Evolutionary conservation across 441 rosid genomes (phyloP), one percentile per base, ranked within the genome.

Genomic region (Metrosideros polymorpha): DNA sequence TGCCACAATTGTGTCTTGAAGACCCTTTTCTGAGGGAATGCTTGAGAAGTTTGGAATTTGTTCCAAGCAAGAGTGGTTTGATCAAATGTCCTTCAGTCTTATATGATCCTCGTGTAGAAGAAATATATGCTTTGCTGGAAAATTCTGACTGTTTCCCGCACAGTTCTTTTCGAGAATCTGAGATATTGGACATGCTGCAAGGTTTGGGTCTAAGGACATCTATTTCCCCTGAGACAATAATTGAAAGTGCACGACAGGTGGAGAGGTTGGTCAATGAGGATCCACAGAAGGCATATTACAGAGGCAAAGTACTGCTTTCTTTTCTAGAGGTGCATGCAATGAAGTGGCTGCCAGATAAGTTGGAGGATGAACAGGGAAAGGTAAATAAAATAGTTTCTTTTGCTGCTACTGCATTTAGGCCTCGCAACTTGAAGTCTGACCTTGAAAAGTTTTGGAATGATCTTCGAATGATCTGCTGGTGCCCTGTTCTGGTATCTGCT

Each of bases 71-170:
- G 84, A 89, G 89, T 86, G 99, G 98, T 89, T 85, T 77, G 88
- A 85, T 95, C 76, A 98, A 92, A 92, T 89, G 93, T 89, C 99
- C 99, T 85, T 89, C 91, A 87, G 93, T 88, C 85, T 91, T 98
- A 63, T 91, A 98, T 83, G 99, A 98, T 94, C 98, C 98, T 90
- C 98, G 99, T 84, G 93, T 93, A 88, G 98, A 94, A 87, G 99
- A 98, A 92, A 90, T 95, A 89, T 92, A 89, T 92, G 97, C 95
- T 91, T 92, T 98, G 90, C 90, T 98, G 82, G 98, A 95, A 89
- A 95, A 95, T 89, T 94, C 96, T 56, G 96, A 93, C 86, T 92
- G 96, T 91, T 98, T 95, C 86, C 99, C 99, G 52, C 91, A 88
- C 83, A 95, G 93, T 87, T 89, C 89, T 88, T 98, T 94, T 90